Conservation (phyloP, 2,329 filamentous ascomycete genomes). For the Talaromyces verruculosus region DNA sequence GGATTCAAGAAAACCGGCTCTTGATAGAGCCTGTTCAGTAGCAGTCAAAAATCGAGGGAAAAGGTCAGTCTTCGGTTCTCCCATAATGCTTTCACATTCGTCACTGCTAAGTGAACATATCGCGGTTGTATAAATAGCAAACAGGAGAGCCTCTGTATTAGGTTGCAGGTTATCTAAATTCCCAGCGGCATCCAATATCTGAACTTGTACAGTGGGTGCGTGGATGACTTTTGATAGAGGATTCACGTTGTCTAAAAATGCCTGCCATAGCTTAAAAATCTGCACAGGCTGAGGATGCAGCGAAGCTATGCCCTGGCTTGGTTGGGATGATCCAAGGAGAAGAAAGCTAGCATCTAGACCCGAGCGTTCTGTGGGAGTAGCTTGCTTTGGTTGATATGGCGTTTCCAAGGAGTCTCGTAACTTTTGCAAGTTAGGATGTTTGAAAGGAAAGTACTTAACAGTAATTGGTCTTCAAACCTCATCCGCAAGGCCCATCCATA, state of each 20-base stretch:
- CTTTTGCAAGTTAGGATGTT: background rate
- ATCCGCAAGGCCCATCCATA: background rate
- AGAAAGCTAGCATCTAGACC: background rate
- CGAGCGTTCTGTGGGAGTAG: background rate
- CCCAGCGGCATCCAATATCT: background rate
- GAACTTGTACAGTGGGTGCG: slow-evolving; percentile 37
- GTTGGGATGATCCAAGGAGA: background rate
- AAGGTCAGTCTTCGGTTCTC: background rate
- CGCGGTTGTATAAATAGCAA: background rate
- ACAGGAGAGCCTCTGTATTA: background rate
- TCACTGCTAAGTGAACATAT: background rate
- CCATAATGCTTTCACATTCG: background rate
- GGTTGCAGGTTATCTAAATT: background rate
- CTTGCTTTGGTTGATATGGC: background rate
- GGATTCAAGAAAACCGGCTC: background rate
- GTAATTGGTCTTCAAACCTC: background rate
- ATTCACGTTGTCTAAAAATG: slow-evolving; percentile 62
- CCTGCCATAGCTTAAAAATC: slow-evolving; percentile 55
- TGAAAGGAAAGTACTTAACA: background rate
- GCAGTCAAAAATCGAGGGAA: background rate
- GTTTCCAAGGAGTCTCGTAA: background rate
- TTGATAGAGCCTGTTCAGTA: background rate
- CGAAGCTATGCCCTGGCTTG: background rate
- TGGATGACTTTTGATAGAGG: slow-evolving; percentile 62
- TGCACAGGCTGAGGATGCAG: slow-evolving; percentile 44